A percentile compares a stretch with the other conserved stretches of the same genome.
Evolutionary conservation across 768 basidiomycete genomes (phyloP).

Genomic region (Tylopilus rubrobrunneus): DNA sequence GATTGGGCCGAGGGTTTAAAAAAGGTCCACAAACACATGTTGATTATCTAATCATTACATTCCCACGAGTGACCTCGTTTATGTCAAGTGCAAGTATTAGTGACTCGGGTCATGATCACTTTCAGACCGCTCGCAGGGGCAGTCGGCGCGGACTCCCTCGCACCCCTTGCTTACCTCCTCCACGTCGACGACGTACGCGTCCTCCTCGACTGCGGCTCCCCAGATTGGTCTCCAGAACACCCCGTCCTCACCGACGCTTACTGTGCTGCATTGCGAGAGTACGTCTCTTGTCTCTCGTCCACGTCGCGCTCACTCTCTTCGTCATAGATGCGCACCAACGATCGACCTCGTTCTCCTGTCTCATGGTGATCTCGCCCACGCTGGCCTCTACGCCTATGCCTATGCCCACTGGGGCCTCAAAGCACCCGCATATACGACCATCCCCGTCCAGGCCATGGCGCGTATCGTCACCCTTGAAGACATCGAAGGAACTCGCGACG

Average conservation of each 20-base stretch:
- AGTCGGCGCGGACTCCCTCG: slow-evolving; percentile 59
- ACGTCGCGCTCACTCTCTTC: slow-evolving; percentile 1
- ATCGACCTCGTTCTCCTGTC: slow-evolving; percentile 91
- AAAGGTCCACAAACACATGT: slow-evolving; percentile 28
- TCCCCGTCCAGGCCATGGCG: slow-evolving; percentile 95
- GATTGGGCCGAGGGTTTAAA: slow-evolving; percentile 37
- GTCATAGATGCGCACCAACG: slow-evolving; percentile 57
- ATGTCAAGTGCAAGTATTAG: neutral
- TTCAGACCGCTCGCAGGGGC: slow-evolving; percentile 89
- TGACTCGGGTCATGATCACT: slow-evolving; percentile 55
- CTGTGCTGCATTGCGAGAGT: slow-evolving; percentile 66
- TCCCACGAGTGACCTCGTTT: slow-evolving; percentile 24
- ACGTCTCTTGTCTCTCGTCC: slow-evolving; percentile 25
- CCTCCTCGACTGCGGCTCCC: slow-evolving; percentile 92
- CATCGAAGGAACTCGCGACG: slow-evolving; percentile 72
- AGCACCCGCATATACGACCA: slow-evolving; percentile 89
- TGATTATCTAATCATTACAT: slow-evolving; percentile 26
- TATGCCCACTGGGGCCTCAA: slow-evolving; percentile 81
- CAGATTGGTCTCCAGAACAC: slow-evolving; percentile 73
- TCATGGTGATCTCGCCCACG: slow-evolving; percentile 86
- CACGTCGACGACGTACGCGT: slow-evolving; percentile 93
- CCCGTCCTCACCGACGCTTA: slow-evolving; percentile 41
- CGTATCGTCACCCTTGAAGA: slow-evolving; percentile 89
- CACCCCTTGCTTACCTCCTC: slow-evolving; percentile 79
- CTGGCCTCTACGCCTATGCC: slow-evolving; percentile 92